Conservation (phyloP, 2,329 filamentous ascomycete species). For the Botrytis tulipae region DNA sequence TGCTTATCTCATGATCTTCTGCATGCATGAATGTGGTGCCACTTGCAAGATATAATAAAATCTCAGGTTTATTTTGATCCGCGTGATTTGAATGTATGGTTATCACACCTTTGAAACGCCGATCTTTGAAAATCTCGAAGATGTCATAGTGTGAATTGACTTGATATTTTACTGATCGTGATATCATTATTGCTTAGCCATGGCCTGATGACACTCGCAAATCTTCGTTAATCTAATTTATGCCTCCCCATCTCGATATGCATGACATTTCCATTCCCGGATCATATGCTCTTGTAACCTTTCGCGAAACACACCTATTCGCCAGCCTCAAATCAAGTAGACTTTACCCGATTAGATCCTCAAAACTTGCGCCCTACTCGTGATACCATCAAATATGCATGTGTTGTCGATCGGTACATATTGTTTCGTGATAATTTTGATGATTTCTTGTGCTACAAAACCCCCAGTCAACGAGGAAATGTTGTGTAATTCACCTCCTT, state of each 20-base stretch:
- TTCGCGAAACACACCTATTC: conserved; percentile 8
- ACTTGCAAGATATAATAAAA: not conserved
- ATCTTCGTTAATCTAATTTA: conserved; percentile 8
- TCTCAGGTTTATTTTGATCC: not conserved
- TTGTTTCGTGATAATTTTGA: conserved; percentile 80
- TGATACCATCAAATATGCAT: conserved; percentile 67
- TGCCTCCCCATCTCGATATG: not conserved
- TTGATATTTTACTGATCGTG: not conserved
- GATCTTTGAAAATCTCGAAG: not conserved
- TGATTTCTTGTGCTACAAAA: conserved; percentile 93
- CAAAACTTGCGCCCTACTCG: conserved; percentile 37
- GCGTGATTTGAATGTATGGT: not conserved
- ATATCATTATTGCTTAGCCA: not conserved
- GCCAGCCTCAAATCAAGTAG: not conserved
- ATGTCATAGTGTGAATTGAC: not conserved
- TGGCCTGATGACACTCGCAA: not conserved
- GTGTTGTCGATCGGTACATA: conserved; percentile 71
- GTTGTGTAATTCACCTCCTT: conserved; percentile 87
- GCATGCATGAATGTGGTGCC: not conserved
- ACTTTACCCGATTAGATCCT: conserved; percentile 29
- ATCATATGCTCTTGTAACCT: not conserved
- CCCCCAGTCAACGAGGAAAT: conserved; percentile 84
- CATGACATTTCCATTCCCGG: not conserved
- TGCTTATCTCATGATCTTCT: conserved; percentile 1
- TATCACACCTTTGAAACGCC: not conserved